Evolutionary conservation across 495 filamentous ascomycete species (phyloP).

Genomic region (Penicillium antarcticum): DNA sequence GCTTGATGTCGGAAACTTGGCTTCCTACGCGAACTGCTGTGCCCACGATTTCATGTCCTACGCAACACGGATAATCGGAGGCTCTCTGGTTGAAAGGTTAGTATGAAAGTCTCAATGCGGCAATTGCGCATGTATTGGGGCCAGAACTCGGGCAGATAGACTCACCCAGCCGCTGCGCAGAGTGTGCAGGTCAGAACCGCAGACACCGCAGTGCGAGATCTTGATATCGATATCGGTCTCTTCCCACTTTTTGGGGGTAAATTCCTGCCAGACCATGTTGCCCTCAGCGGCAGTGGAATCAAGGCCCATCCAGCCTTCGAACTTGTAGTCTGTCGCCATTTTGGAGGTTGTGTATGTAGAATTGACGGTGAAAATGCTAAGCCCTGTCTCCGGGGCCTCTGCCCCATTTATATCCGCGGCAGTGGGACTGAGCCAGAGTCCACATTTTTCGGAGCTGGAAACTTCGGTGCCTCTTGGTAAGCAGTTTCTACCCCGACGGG

Average conservation of each 20-base stretch:
- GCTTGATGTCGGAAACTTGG: slow-evolving; percentile 60
- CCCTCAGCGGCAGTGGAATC: slow-evolving; percentile 57
- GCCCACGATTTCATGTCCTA: slow-evolving; percentile 86
- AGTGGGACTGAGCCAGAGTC: background rate
- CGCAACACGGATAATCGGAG: slow-evolving; percentile 65
- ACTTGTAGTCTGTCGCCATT: slow-evolving; percentile 55
- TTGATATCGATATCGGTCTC: slow-evolving; percentile 69
- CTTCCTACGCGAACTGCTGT: slow-evolving; percentile 70
- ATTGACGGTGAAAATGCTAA: background rate
- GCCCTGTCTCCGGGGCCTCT: background rate
- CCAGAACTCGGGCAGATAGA: background rate
- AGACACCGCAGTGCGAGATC: slow-evolving; percentile 43
- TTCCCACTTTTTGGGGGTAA: slow-evolving; percentile 75
- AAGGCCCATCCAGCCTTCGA: slow-evolving; percentile 81
- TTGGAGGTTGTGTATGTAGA: background rate
- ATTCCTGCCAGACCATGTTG: slow-evolving; percentile 75
- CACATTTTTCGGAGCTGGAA: slow-evolving; percentile 6
- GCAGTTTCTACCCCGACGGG: background rate
- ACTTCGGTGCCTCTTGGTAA: slow-evolving; percentile 15
- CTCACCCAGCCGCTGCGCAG: slow-evolving; percentile 69
- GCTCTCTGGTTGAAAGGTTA: slow-evolving; percentile 31
- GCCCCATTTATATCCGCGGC: slow-evolving; percentile 14
- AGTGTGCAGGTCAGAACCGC: slow-evolving; percentile 65
- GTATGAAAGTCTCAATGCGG: background rate
- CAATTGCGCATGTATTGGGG: no score